Conservation (phyloP, 2,329 filamentous ascomycete species). For the Trichoderma koningiopsis region DNA sequence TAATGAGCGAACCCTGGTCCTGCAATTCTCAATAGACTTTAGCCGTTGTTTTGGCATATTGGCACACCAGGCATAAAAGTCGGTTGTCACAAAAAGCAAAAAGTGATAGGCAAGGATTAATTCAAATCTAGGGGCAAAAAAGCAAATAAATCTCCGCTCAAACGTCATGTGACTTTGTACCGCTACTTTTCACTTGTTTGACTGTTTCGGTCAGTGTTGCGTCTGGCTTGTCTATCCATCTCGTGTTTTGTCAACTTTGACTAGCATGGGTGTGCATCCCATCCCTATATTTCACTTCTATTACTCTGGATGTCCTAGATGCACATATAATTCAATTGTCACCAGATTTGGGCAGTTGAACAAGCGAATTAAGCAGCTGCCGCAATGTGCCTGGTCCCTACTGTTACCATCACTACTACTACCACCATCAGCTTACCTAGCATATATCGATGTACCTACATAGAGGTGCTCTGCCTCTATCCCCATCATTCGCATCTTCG, state of each 20-base stretch:
- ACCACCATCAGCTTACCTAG: neutral
- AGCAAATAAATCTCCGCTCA: neutral
- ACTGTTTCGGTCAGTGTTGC: neutral
- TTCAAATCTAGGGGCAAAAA: neutral
- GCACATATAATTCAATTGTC: neutral
- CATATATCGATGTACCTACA: neutral
- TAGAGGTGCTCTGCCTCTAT: neutral
- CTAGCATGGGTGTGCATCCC: neutral
- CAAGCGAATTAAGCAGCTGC: neutral
- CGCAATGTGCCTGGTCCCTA: neutral
- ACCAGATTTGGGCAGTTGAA: neutral
- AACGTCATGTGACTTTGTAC: neutral
- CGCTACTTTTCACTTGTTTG: neutral
- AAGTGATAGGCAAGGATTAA: neutral
- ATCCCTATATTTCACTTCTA: neutral
- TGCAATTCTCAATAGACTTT: neutral
- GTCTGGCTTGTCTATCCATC: neutral
- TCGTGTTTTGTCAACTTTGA: neutral
- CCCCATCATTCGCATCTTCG: neutral
- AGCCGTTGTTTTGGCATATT: neutral
- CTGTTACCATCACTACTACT: neutral
- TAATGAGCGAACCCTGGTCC: neutral
- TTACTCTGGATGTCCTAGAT: neutral
- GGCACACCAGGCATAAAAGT: neutral
- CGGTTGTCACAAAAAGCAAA: neutral